These are phyloP conservation scores for Gryganskiella cystojenkinii DNA, from an alignment of 192 early-diverging fungal species.

Conservation along the genomic window DNA sequence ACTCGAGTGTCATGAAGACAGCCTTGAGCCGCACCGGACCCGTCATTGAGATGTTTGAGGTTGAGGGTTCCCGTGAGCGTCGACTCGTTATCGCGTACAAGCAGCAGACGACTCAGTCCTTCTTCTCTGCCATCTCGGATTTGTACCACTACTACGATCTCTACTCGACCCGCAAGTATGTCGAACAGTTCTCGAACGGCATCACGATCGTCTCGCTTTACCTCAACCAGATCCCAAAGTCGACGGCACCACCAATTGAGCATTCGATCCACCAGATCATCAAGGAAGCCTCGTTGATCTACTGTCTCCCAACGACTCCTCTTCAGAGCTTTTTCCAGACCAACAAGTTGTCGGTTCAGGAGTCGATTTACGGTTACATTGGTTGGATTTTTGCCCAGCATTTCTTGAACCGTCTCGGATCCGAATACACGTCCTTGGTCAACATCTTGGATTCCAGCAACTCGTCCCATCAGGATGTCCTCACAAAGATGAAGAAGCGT, in stretches of 20 bases:
- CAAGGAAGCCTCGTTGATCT: slow-evolving; percentile 96
- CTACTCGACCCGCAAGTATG: slow-evolving; percentile 97
- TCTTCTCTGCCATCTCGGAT: slow-evolving; percentile 95
- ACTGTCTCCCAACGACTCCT: slow-evolving; percentile 94
- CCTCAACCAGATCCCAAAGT: slow-evolving; percentile 83
- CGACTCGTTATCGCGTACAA: slow-evolving; percentile 93
- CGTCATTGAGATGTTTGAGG: slow-evolving; percentile 92
- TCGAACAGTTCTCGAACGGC: slow-evolving; percentile 99
- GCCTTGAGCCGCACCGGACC: slow-evolving; percentile 89
- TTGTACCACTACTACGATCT: slow-evolving; percentile 98
- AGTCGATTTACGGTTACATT: slow-evolving; percentile 95
- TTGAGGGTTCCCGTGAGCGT: slow-evolving; percentile 87
- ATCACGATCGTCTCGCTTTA: slow-evolving; percentile 95
- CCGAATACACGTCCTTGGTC: slow-evolving; percentile 89
- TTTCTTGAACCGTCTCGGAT: slow-evolving; percentile 97
- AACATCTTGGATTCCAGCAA: slow-evolving; percentile 85
- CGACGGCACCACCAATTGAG: slow-evolving; percentile 86
- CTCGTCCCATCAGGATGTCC: slow-evolving; percentile 88
- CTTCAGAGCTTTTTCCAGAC: slow-evolving; percentile 95
- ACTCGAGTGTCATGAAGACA: slow-evolving; percentile 85
- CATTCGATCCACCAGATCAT: slow-evolving; percentile 92
- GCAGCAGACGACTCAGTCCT: slow-evolving; percentile 90
- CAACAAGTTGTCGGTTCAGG: slow-evolving; percentile 92
- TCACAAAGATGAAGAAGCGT: slow-evolving; percentile 98
- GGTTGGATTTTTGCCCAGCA: slow-evolving; percentile 99